Evolutionary conservation across 208 protist species (phyloP), one percentile per base, ranked within the genome.

Genomic region (Acanthamoeba healyi): DNA sequence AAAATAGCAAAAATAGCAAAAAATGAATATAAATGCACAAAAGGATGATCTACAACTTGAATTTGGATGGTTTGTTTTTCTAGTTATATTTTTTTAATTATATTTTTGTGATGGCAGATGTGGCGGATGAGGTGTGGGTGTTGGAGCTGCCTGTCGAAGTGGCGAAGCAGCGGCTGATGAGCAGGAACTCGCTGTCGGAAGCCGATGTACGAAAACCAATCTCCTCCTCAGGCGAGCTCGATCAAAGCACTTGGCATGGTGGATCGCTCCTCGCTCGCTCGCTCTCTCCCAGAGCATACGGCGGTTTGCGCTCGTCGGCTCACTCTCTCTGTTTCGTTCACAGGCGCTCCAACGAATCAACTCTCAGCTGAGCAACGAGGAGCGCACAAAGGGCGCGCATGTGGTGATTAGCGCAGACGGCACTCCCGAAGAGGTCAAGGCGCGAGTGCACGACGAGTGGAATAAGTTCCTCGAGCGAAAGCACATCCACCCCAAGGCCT

Each of bases 81-180:
- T 15, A 24, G 15, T 54, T 12, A 54, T 54, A 49, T 49, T 49
- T 15, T 49, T 12, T 15, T 49, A 15, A 15, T 49, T 15, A 49
- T 49, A 49, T 49, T 49, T 49, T 49, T 4, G 44, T 49, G n/a
- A n/a, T 49, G 44, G 44, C 44, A 81, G 70, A 81, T 49, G 70
- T 81, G 70, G 70, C 15, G 1, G 70, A 81, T 26, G 70, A 81
- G 40, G 70, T 81, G 38, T 81, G 70, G 70, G 70, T 81, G 22
- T 46, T 81, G 70, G 36, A 40, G 24, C 38, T 81, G 36, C 70
- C 70, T 19, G 32, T 46, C 0, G 70, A 81, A 40, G 70, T 81
- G 17, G 70, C 70, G 36, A 81, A 81, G 70, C 38, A 81, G 70
- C 70, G 70, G n/a, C 22, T 81, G 70, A 81, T 81, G 70, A 40